A percentile compares a stretch with the other conserved stretches of the same genome.
Evolutionary conservation across 2,329 filamentous ascomycete genomes (phyloP).

Genomic region (Ophiostoma populinum): DNA sequence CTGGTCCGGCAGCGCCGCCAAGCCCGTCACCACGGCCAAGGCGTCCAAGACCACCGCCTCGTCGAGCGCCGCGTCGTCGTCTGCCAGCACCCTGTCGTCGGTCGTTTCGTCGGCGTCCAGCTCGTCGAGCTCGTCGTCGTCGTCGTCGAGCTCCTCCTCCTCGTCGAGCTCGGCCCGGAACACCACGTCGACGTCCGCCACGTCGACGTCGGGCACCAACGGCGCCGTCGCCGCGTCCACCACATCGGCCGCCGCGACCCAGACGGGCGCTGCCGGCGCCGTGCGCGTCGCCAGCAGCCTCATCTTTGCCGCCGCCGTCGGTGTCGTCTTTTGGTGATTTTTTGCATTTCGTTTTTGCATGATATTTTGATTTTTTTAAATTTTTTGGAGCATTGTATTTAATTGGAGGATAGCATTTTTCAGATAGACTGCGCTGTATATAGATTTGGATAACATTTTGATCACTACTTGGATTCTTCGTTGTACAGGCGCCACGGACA

Average conservation of each 20-base stretch:
- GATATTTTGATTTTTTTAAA: neutral
- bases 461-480: too few relatives aligned
- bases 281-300: conserved; percentile 1
- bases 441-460: too few relatives aligned
- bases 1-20: conserved; percentile 3
- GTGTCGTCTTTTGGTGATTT: conserved; percentile 1
- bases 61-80: too few relatives aligned
- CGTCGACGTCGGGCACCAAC: neutral
- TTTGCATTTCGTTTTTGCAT: neutral
- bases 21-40: conserved; percentile 1
- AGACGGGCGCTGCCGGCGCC: neutral
- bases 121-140: neutral
- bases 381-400: neutral
- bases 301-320: conserved; percentile 1
- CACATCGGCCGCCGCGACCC: neutral
- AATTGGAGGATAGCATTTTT: too few relatives aligned
- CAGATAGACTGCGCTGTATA: too few relatives aligned
- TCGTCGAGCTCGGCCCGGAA: neutral
- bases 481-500: too few relatives aligned
- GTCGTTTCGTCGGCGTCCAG: neutral
- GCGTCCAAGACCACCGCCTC: too few relatives aligned
- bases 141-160: neutral
- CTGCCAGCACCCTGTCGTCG: neutral
- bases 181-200: neutral
- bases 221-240: neutral